Evolutionary conservation across 2,329 filamentous ascomycete species (phyloP).

Genomic region (Xylariales sp.): DNA sequence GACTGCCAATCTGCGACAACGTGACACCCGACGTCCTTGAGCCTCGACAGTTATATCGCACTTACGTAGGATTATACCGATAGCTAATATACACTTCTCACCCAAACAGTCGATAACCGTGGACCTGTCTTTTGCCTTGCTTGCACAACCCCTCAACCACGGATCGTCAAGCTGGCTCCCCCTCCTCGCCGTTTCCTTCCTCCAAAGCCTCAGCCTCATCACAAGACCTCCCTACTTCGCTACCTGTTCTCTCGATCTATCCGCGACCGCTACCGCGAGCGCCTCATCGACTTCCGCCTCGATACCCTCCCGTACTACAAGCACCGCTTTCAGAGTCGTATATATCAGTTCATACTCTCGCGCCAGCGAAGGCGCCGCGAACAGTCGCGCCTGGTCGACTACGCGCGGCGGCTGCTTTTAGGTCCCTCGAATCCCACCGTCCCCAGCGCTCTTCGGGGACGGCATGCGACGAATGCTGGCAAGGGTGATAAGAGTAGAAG

Average conservation of each 20-base stretch:
- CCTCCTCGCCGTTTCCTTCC: conserved; percentile 34
- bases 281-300: conserved; percentile 66
- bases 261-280: conserved; percentile 59
- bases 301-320: conserved; percentile 69
- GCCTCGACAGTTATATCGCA: too few relatives aligned
- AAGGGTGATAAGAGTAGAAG: conserved; percentile 19
- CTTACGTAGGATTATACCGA: too few relatives aligned
- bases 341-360: conserved; percentile 69
- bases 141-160: too few relatives aligned
- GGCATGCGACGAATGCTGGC: conserved; percentile 8
- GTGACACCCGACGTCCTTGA: too few relatives aligned
- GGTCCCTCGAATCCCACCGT: conserved; percentile 24
- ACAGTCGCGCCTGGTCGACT: conserved; percentile 42
- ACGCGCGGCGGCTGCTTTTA: conserved; percentile 42
- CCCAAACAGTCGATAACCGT: too few relatives aligned
- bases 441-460: not conserved
- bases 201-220: conserved; percentile 34
- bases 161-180: conserved; percentile 42
- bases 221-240: conserved; percentile 50
- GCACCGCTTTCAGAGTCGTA: conserved; percentile 65
- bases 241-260: conserved; percentile 63
- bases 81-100: too few relatives aligned
- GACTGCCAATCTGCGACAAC: too few relatives aligned
- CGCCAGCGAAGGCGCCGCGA: conserved; percentile 53
- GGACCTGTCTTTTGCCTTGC: too few relatives aligned